Percentiles rank a stretch among this genome's conserved stretches.
Conservation (phyloP, 2,329 filamentous ascomycete genomes). For the Simplicillium aogashimaense region DNA sequence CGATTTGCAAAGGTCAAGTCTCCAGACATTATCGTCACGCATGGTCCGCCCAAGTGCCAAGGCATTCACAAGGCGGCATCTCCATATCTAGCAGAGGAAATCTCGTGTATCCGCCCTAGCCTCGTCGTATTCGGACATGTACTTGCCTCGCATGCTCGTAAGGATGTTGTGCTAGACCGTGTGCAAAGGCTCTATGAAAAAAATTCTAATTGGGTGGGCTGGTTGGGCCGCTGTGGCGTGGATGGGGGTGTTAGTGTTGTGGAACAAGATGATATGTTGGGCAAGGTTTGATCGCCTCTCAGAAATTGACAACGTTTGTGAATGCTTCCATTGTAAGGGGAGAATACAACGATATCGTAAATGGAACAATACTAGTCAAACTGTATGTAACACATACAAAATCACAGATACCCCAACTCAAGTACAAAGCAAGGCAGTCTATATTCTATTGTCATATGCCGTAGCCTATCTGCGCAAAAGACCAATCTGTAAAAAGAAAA, state of each 20-base stretch:
- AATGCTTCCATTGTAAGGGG: constrained; percentile 10
- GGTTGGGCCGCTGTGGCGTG: constrained; percentile 9
- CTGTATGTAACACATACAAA: not conserved
- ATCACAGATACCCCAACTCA: too few relatives aligned
- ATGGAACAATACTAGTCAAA: not conserved
- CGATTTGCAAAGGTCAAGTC: not conserved
- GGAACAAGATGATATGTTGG: not conserved
- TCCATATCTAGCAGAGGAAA: constrained; percentile 10
- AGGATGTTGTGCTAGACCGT: constrained; percentile 11
- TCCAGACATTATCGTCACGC: constrained; percentile 13
- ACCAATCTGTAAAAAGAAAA: too few relatives aligned
- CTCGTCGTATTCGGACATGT: constrained; percentile 16
- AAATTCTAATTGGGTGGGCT: constrained; percentile 10
- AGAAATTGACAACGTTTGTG: constrained; percentile 4
- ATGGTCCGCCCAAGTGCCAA: constrained; percentile 14
- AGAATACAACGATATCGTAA: not conserved
- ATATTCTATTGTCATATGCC: too few relatives aligned
- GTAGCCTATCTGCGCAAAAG: too few relatives aligned
- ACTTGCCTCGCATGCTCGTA: constrained; percentile 12
- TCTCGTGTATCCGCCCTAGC: constrained; percentile 6
- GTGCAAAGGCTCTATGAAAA: constrained; percentile 11
- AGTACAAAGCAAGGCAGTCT: too few relatives aligned
- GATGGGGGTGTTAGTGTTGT: constrained; percentile 9
- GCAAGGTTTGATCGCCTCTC: not conserved
- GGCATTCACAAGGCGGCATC: constrained; percentile 13